Evolutionary conservation across 164 flowering plant species (phyloP), one percentile per base, ranked within the genome.

Genomic region (Taxillus chinensis): DNA sequence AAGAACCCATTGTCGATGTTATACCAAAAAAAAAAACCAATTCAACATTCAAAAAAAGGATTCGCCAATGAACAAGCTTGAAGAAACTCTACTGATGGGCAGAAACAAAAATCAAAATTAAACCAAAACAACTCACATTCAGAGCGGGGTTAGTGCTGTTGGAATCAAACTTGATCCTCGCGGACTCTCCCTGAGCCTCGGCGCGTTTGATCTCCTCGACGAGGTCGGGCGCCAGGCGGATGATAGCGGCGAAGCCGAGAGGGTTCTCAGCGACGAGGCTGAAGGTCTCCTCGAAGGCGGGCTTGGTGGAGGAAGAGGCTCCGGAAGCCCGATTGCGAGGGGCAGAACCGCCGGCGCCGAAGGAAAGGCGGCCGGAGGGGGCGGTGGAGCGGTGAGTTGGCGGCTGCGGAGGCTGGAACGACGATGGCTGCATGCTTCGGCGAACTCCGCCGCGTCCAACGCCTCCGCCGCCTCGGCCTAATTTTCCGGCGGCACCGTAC

Each of bases 121-220:
- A 62, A 27, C 50, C 11, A 8, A 2, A 64, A 41, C 14, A 45
- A 74, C 92, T 75, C 64, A 91, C 99, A 61, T 87, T 90, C n/a
- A 84, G 95, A 13, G 67, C 48, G 2, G 83, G 58, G 61, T 80
- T 85, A 50, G 75, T 80, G 9, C 86, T 71, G 53, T 80, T 74
- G n/a, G 79, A 54, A 64, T 78, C 97, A 54, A 93, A 90, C 67
- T 87, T 93, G 67, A 93, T 89, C 74, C 78, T 70, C n/a, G 97
- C 82, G 38, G 71, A 62, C 3, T 82, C 88, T 0, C 91, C 96
- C 54, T 78, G 80, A 2, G 83, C 78, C 77, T 93, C 95, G 42
- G 79, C 81, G 45, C 87, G 81, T 74, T 65, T 89, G 85, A 93
- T 89, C 88, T 90, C 97, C 10, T 93, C 96, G 39, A 90, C 86